A percentile compares a stretch with the other conserved stretches of the same genome.
These are phyloP conservation scores for Aurinia saxatilis DNA, from an alignment of 345 rosid genomes.

Conservation along the genomic window DNA sequence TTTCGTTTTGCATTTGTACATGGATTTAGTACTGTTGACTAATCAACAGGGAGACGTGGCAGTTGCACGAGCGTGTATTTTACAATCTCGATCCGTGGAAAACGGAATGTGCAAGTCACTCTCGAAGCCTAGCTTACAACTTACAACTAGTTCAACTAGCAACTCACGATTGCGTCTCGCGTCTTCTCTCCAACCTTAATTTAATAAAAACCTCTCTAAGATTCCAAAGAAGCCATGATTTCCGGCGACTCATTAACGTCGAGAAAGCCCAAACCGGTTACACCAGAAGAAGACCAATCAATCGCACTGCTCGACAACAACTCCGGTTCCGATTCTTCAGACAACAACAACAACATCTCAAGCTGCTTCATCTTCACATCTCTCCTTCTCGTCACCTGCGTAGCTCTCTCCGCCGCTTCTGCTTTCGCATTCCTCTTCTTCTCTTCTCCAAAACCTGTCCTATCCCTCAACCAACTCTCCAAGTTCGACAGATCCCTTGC, in stretches of 20 bases:
- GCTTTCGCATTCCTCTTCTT: slow-evolving; percentile 69
- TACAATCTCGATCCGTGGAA: slow-evolving; percentile 10
- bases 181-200: not conserved
- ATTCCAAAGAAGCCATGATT: slow-evolving; percentile 9
- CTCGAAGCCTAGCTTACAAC: not conserved
- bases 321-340: slow-evolving; percentile 22
- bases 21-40: not conserved
- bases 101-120: slow-evolving; percentile 19
- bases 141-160: not conserved
- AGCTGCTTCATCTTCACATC: slow-evolving; percentile 43
- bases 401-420: slow-evolving; percentile 64
- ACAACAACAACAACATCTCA: slow-evolving; percentile 20
- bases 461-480: slow-evolving; percentile 8
- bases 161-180: not conserved
- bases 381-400: slow-evolving; percentile 46
- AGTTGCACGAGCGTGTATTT: slow-evolving; percentile 1
- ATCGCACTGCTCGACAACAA: slow-evolving; percentile 52
- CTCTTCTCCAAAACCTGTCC: slow-evolving; percentile 21
- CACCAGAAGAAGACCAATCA: slow-evolving; percentile 44
- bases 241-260: slow-evolving; percentile 23
- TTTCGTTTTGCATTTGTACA: too few relatives aligned
- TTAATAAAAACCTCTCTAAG: not conserved
- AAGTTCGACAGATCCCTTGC: slow-evolving; percentile 25
- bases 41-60: slow-evolving; percentile 12
- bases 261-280: slow-evolving; percentile 29